phyloP scores from a whole-genome alignment of 2,329 filamentous ascomycete genomes.

The Blastomyces emzantsi region DNA sequence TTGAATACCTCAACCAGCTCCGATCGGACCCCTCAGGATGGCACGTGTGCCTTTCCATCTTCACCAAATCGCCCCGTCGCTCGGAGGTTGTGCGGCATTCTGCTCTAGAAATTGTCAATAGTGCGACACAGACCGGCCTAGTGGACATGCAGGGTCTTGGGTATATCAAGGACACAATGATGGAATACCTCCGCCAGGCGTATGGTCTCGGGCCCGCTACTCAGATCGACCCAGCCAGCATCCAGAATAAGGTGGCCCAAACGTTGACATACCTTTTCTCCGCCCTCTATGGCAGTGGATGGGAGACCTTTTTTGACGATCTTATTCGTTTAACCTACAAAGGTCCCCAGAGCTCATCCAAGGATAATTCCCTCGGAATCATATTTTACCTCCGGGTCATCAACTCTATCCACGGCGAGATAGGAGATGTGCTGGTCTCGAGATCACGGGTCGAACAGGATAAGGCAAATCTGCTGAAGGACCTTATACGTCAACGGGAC shows the following conservation, averaged over 20 bases:
- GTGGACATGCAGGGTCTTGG: conserved; percentile 63
- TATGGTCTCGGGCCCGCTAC: conserved; percentile 53
- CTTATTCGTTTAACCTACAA: conserved; percentile 65
- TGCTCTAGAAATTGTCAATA: conserved; percentile 87
- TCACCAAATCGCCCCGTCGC: conserved; percentile 64
- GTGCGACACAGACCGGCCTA: conserved; percentile 70
- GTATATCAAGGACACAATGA: conserved; percentile 69
- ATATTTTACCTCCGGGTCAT: conserved; percentile 83
- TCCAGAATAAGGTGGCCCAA: conserved; percentile 97
- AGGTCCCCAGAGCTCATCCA: conserved; percentile 46
- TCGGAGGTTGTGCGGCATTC: conserved; percentile 82
- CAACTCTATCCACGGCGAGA: conserved; percentile 89
- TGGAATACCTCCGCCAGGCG: conserved; percentile 68
- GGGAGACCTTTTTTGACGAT: conserved; percentile 87
- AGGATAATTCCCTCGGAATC: conserved; percentile 65
- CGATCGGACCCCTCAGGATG: conserved; percentile 75
- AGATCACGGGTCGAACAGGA: conserved; percentile 70
- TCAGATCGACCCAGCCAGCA: conserved; percentile 58
- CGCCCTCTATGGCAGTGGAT: conserved; percentile 72
- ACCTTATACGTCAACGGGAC: conserved; percentile 76
- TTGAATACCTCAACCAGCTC: conserved; percentile 56
- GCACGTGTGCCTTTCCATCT: conserved; percentile 81
- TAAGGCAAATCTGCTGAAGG: conserved; percentile 82
- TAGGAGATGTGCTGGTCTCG: conserved; percentile 81
- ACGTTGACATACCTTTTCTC: conserved; percentile 92